Evolutionary conservation across 768 basidiomycete species (phyloP).

Genomic region (Asterophora parasitica): DNA sequence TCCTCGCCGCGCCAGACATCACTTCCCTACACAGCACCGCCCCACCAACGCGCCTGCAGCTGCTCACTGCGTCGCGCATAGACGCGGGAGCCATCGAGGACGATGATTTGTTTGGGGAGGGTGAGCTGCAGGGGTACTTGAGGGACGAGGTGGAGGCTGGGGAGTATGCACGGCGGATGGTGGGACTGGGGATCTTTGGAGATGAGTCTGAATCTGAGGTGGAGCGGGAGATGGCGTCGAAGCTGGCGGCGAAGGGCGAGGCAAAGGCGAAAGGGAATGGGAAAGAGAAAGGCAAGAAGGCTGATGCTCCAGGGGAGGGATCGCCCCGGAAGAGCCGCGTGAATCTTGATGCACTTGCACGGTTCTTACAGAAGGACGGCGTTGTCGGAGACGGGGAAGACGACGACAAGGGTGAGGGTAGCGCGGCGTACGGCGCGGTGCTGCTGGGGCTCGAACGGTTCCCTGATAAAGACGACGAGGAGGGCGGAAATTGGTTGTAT

Average conservation of each 20-base stretch:
- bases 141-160: slow-evolving; percentile 48
- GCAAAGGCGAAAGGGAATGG: neutral
- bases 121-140: slow-evolving; percentile 61
- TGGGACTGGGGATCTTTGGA: slow-evolving; percentile 29
- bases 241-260: slow-evolving; percentile 5
- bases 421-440: slow-evolving; percentile 3
- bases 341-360: slow-evolving; percentile 52
- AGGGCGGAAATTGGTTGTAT: neutral
- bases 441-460: slow-evolving; percentile 15
- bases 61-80: slow-evolving; percentile 54
- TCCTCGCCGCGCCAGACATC: slow-evolving; percentile 41
- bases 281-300: slow-evolving; percentile 1
- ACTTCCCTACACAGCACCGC: slow-evolving; percentile 21
- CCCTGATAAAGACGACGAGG: slow-evolving; percentile 12
- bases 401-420: slow-evolving; percentile 9
- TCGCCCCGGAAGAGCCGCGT: slow-evolving; percentile 34
- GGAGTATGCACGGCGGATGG: slow-evolving; percentile 25
- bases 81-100: slow-evolving; percentile 49
- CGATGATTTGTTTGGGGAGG: slow-evolving; percentile 66
- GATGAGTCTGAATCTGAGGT: slow-evolving; percentile 12
- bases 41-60: slow-evolving; percentile 61
- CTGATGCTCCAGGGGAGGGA: slow-evolving; percentile 1
- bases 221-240: slow-evolving; percentile 5
- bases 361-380: slow-evolving; percentile 38
- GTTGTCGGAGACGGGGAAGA: slow-evolving; percentile 21